Evolutionary conservation across 2,329 filamentous ascomycete species (phyloP), one percentile per base, ranked within the genome.

Genomic region (Microsporum canis): DNA sequence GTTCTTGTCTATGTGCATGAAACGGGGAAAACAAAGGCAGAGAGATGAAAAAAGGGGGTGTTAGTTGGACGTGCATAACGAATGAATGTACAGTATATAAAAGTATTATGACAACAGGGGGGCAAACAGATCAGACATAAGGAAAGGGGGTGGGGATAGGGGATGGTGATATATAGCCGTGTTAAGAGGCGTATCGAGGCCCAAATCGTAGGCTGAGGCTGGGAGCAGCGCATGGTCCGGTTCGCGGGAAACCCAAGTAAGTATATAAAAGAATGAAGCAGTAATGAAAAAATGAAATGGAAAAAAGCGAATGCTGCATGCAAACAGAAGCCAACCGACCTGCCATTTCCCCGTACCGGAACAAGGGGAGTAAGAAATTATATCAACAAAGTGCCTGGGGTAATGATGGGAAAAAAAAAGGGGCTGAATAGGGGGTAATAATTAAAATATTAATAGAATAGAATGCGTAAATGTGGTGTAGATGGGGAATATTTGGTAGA

Each of bases 371-470:
- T 33, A 55, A 12, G 31, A 34, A 55, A 17, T 5, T 10, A 55
- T 55, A 55, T 55, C 49, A 55, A 55, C 49, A 55, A 43, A 34
- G 29, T 33, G 47, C 43, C n/a, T 23, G 23, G 14, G 49, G 49
- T 14, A 49, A 7, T 23, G 17, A 27, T 27, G 45, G 45, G n/a
- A 12, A 27, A 6, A 27, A 27, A 31, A 31, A 23, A 23, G 17
- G 17, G 17, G 17, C 17, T 23, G 10, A 12, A 31, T 27, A 8
- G 45, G 27, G 45, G 39, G 38, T 12, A 43, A 31, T 14, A 31
- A 55, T 55, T 55, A 55, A 55, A 55, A 55, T 36, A 55, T 55
- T 55, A 55, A 55, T 55, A 55, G 34, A 55, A 53, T 53, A 10
- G 14, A 31, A 55, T 36, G 49, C 31, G 49, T 49, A 49, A 31